Evolutionary conservation across 2,329 filamentous ascomycete species (phyloP).

Genomic region (Chaetomiaceae sp.): DNA sequence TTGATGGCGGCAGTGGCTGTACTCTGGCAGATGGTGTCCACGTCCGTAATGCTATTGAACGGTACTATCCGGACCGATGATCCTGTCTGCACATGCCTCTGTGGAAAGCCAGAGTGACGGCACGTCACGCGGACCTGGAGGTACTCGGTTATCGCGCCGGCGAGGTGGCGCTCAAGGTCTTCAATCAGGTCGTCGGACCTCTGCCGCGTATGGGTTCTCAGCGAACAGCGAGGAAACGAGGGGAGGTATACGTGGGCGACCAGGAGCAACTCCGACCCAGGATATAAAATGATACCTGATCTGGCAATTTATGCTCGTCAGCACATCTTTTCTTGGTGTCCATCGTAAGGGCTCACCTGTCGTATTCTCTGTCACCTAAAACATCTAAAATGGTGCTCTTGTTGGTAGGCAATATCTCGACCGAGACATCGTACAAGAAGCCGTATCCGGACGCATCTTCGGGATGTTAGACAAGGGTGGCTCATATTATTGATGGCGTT

Average conservation of each 20-base stretch:
- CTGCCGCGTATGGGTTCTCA: constrained; percentile 28
- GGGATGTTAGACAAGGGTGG: constrained; percentile 3
- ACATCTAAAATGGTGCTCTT: constrained; percentile 41
- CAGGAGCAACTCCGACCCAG: constrained; percentile 41
- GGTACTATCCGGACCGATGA: neutral
- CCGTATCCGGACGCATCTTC: constrained; percentile 38
- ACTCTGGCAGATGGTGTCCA: constrained; percentile 48
- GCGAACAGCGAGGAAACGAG: constrained; percentile 8
- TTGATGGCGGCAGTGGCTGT: constrained; percentile 45
- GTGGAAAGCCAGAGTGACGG: constrained; percentile 49
- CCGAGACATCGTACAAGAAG: constrained; percentile 42
- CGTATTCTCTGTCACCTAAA: constrained; percentile 38
- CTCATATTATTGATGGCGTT: neutral
- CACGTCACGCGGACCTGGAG: constrained; percentile 49
- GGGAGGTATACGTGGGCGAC: constrained; percentile 42
- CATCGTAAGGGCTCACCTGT: constrained; percentile 29
- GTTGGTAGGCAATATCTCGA: constrained; percentile 39
- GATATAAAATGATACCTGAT: constrained; percentile 22
- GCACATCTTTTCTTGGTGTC: neutral
- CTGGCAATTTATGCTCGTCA: neutral
- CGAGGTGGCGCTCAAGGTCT: constrained; percentile 52
- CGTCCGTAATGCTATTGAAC: constrained; percentile 31
- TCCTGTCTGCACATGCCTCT: constrained; percentile 17
- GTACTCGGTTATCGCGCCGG: constrained; percentile 42
- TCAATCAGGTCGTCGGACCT: constrained; percentile 52